A percentile compares a stretch with the other conserved stretches of the same genome.
These are phyloP conservation scores for Claviceps citrina DNA, from an alignment of 2,329 filamentous ascomycete species.

Conservation along the genomic window DNA sequence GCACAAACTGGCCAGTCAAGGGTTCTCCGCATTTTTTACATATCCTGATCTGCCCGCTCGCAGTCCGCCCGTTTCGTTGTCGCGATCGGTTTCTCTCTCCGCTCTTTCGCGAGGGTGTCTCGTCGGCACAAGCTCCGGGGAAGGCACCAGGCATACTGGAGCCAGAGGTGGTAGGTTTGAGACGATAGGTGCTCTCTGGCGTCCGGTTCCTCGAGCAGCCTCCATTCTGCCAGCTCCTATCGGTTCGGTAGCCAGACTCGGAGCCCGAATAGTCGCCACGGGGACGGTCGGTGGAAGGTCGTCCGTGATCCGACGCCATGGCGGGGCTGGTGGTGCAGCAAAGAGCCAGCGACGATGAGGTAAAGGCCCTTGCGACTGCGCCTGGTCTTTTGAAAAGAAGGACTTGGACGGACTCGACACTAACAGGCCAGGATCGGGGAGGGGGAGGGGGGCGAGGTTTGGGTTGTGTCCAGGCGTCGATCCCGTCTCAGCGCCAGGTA, in stretches of 20 bases:
- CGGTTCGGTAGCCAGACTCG: constrained; percentile 18
- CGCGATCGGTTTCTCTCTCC: constrained; percentile 43
- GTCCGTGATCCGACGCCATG: constrained; percentile 34
- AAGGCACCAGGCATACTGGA: constrained; percentile 18
- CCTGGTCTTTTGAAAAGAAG: constrained; percentile 10
- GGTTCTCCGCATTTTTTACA: constrained; percentile 82
- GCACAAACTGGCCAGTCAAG: constrained; percentile 88
- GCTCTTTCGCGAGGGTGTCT: constrained; percentile 31
- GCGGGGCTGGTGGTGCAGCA: constrained; percentile 8
- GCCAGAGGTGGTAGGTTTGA: constrained; percentile 21
- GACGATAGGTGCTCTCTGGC: constrained; percentile 21
- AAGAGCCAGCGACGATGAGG: neutral
- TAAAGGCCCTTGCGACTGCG: constrained; percentile 5
- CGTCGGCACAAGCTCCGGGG: constrained; percentile 22
- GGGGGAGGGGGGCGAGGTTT: too few species aligned
- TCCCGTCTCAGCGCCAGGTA: constrained; percentile 17
- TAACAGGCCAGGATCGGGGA: constrained; percentile 1
- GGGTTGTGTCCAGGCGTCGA: neutral
- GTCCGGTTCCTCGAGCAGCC: constrained; percentile 17
- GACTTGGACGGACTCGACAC: neutral
- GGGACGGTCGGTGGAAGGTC: constrained; percentile 23
- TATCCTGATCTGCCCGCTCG: constrained; percentile 45
- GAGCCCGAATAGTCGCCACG: constrained; percentile 16
- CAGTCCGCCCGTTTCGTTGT: constrained; percentile 36
- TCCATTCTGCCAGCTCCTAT: constrained; percentile 23